Evolutionary conservation across 768 basidiomycete genomes (phyloP).

Genomic region (Tylopilus subfusipes): DNA sequence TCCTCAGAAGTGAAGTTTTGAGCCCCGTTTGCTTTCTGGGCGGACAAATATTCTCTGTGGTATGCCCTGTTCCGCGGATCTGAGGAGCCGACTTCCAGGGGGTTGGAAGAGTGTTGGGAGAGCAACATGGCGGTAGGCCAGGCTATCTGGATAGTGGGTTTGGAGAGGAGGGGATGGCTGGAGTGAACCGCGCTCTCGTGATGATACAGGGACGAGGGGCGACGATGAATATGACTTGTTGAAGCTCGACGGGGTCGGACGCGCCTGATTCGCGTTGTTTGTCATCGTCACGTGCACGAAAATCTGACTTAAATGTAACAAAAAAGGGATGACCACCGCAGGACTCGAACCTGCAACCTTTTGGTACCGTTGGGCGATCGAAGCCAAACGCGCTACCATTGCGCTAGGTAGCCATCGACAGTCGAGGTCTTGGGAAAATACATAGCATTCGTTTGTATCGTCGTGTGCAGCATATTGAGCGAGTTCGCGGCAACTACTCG

Average conservation of each 20-base stretch:
- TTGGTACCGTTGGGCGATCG: constrained; percentile 76
- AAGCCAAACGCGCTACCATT: constrained; percentile 97
- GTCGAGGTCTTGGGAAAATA: fast-evolving
- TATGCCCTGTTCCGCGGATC: constrained; percentile 51
- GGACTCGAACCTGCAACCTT: constrained; percentile 97
- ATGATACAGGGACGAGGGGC: not conserved
- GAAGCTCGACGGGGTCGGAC: too few relatives aligned
- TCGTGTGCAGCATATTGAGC: constrained; percentile 13
- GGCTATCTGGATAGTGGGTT: not conserved
- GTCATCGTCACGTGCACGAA: constrained; percentile 22
- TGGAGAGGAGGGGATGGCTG: not conserved
- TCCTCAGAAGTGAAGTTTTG: constrained; percentile 49
- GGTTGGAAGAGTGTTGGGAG: constrained; percentile 73
- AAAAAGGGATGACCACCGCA: constrained; percentile 71
- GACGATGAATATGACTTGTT: not conserved
- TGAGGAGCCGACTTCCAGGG: constrained; percentile 63
- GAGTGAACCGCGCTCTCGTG: not conserved
- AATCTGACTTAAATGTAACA: not conserved
- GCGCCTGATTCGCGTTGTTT: constrained; percentile 10
- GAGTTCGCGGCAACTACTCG: constrained; percentile 19
- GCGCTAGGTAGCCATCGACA: constrained; percentile 69
- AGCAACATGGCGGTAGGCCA: constrained; percentile 34
- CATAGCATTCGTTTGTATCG: not conserved
- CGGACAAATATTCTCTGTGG: constrained; percentile 36
- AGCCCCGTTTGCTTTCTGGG: constrained; percentile 30